phyloP scores from a whole-genome alignment of 192 early-diverging fungal genomes.

The Umbelopsis sp. region DNA sequence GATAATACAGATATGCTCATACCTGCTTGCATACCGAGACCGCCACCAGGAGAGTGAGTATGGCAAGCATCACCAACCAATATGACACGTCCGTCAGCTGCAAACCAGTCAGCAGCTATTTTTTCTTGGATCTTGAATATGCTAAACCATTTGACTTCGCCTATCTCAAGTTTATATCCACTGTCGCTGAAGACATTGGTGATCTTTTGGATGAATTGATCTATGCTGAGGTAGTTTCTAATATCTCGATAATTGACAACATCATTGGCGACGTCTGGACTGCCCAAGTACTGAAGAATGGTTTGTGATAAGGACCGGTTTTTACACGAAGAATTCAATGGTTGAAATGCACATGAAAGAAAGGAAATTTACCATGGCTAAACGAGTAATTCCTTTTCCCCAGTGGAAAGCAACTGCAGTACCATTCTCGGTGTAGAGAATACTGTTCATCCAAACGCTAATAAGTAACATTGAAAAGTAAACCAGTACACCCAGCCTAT shows the following conservation, averaged over 20 bases:
- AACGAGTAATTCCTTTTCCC: conserved; percentile 4
- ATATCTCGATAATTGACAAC: conserved; percentile 13
- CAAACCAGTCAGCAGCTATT: background rate
- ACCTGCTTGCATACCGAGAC: conserved; percentile 30
- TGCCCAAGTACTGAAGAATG: background rate
- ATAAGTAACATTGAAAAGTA: background rate
- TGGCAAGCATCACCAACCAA: conserved; percentile 37
- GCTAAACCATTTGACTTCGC: conserved; percentile 12
- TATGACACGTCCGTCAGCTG: conserved; percentile 28
- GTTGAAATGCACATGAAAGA: too few species aligned
- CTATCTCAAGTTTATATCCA: background rate
- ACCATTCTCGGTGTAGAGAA: background rate
- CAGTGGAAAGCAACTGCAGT: conserved; percentile 9
- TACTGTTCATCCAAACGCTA: background rate
- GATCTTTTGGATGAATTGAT: conserved; percentile 1
- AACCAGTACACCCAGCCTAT: background rate
- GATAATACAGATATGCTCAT: background rate
- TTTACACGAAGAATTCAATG: too few species aligned
- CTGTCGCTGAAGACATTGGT: background rate
- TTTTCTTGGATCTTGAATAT: conserved; percentile 16
- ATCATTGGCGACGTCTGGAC: conserved; percentile 1
- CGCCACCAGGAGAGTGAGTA: conserved; percentile 32
- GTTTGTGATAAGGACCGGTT: too few species aligned
- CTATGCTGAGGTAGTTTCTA: conserved; percentile 15
- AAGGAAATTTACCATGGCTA: background rate